Conservation (phyloP, 176 grass and related monocot species). For the Aegilops tauschii region DNA sequence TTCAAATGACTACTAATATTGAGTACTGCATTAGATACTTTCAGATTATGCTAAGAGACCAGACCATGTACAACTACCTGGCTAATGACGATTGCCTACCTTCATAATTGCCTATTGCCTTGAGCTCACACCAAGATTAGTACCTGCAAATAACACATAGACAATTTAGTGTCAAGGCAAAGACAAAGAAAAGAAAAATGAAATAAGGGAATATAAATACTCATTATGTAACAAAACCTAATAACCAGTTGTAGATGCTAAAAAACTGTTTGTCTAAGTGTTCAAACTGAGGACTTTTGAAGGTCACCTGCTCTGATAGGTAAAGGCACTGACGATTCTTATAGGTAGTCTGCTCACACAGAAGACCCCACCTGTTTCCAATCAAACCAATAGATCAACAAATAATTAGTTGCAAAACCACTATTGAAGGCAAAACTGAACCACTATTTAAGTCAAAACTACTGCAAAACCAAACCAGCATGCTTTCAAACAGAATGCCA, state of each 20-base stretch:
- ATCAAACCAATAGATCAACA: conserved; percentile 27
- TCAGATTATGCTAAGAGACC: too few relatives aligned
- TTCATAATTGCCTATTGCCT: too few relatives aligned
- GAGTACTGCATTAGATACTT: too few relatives aligned
- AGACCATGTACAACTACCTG: too few relatives aligned
- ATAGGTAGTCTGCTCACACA: conserved; percentile 65
- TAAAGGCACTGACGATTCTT: conserved; percentile 77
- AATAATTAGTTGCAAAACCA: conserved; percentile 20
- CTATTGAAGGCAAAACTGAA: background rate
- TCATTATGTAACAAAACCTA: conserved; percentile 9
- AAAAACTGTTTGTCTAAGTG: background rate
- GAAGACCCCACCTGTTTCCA: conserved; percentile 68
- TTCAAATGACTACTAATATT: too few relatives aligned
- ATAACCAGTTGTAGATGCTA: background rate
- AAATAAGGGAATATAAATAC: background rate
- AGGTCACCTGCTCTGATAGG: conserved; percentile 71
- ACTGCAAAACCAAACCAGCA: background rate
- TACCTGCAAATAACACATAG: too few relatives aligned
- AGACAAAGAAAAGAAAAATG: too few relatives aligned
- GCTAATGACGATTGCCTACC: too few relatives aligned
- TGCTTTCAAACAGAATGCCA: background rate
- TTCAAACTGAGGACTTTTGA: background rate
- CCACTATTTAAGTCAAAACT: background rate
- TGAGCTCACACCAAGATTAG: too few relatives aligned
- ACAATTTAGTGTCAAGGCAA: too few relatives aligned